Conservation (phyloP, 148 eudicot genomes). For the Rhododendron henanense region DNA sequence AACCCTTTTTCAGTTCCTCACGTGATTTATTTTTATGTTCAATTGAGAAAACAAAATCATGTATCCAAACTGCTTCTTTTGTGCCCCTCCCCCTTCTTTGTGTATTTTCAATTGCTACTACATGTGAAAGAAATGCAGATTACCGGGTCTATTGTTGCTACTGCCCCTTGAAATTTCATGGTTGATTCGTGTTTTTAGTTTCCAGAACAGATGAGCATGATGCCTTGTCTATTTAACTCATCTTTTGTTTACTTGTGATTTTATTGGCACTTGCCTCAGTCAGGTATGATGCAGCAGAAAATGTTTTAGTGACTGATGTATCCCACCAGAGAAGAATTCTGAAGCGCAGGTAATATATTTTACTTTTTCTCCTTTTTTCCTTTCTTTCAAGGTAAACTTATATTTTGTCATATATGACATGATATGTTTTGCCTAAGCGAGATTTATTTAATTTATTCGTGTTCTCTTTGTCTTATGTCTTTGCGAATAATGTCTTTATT, state of each 20-base stretch:
- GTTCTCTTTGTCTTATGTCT: neutral
- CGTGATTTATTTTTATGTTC: neutral
- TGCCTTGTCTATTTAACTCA: neutral
- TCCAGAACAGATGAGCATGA: neutral
- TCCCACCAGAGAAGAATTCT: slow-evolving; percentile 72
- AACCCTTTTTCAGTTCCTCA: neutral
- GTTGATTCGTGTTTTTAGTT: neutral
- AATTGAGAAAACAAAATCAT: neutral
- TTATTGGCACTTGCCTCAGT: slow-evolving; percentile 51
- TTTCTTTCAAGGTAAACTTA: neutral
- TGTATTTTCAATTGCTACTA: neutral
- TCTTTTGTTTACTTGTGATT: slow-evolving; percentile 5
- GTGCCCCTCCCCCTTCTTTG: neutral
- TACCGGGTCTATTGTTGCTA: neutral
- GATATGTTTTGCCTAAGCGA: neutral
- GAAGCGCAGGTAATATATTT: slow-evolving; percentile 69
- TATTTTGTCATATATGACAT: neutral
- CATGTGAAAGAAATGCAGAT: neutral
- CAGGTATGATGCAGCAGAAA: slow-evolving; percentile 73
- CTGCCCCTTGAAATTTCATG: neutral
- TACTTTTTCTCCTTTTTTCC: neutral
- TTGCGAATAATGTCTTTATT: neutral
- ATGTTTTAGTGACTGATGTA: slow-evolving; percentile 52
- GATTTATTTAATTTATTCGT: neutral
- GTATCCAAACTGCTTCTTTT: neutral